Evolutionary conservation across 2,329 filamentous ascomycete species (phyloP), one percentile per base, ranked within the genome.

Genomic region (Fusarium sp.): DNA sequence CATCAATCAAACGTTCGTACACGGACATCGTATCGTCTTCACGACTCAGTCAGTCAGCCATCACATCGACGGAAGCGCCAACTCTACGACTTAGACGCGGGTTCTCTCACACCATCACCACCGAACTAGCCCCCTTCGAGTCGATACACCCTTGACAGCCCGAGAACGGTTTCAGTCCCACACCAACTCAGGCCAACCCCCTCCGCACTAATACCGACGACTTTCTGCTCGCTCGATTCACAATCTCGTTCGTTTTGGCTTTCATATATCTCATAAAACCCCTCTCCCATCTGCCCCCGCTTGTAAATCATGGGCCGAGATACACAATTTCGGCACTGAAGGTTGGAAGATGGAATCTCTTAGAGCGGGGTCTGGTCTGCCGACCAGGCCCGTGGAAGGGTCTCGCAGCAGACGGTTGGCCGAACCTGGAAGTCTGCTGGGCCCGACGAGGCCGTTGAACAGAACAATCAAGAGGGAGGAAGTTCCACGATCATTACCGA

Each of bases 341-440:
- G 74, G 72, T 78, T 76, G 80, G 79, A 83, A 66, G 70, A 87
- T 87, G 85, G 83, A 84, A 80, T 83, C 84, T 76, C 79, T 81
- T 64, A 82, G 81, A 77, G 79, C 79, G 69, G 81, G 81, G 64
- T 83, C 81, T 73, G 83, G 84, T 66, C 79, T 85, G 58, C 84
- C 83, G 14, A 76, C 81, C 66, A 81, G 83, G 67, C 81, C 84
- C 72, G 79, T 79, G 40, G 83, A 86, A 56, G 78, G 80, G 59
- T 73, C 78, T 72, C 76, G 80, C 65, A 73, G 78, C 11, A 77
- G 78, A 65, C 78, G 73, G 58, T 69, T 72, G 49, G 74, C 76
- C 44, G 78, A 81, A 36, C 46, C 69, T 44, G 66, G 61, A 46
- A 40, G 56, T 31, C 59, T 74, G 35, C 69, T 70, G 16, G 73